These are phyloP conservation scores for Rhodotorula sp. DNA, from an alignment of 1,284 basidiomycete species.

Conservation along the genomic window DNA sequence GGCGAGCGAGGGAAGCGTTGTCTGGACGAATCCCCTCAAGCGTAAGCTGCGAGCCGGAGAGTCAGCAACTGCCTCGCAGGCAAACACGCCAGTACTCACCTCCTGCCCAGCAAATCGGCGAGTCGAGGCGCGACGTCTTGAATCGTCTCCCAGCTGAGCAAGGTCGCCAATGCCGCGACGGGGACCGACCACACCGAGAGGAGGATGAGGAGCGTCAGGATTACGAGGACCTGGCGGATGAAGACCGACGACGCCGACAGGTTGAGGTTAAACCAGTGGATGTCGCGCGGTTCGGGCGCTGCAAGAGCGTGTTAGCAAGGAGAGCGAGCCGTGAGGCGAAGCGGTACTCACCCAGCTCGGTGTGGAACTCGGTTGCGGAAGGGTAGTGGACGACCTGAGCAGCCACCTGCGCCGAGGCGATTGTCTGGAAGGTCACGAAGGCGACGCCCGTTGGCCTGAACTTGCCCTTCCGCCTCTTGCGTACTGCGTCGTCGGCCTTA, in stretches of 20 bases:
- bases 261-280: constrained; percentile 87
- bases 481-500: constrained; percentile 71
- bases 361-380: constrained; percentile 64
- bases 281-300: constrained; percentile 92
- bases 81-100: constrained; percentile 9
- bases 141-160: constrained; percentile 89
- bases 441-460: constrained; percentile 79
- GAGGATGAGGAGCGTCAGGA: constrained; percentile 51
- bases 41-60: constrained; percentile 56
- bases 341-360: constrained; percentile 54
- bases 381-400: constrained; percentile 79
- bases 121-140: constrained; percentile 85
- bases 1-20: constrained; percentile 83
- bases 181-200: constrained; percentile 67
- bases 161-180: constrained; percentile 74
- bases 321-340: background rate
- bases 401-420: constrained; percentile 89
- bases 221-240: constrained; percentile 67
- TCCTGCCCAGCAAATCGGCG: constrained; percentile 67
- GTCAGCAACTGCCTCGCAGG: no score
- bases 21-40: constrained; percentile 83
- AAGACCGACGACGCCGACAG: constrained; percentile 61
- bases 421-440: constrained; percentile 96
- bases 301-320: constrained; percentile 29
- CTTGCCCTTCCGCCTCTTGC: constrained; percentile 62